Percentiles rank a stretch among this genome's conserved stretches.
Evolutionary conservation across 2,329 filamentous ascomycete species (phyloP).

Genomic region (Verticillium nonalfalfae): DNA sequence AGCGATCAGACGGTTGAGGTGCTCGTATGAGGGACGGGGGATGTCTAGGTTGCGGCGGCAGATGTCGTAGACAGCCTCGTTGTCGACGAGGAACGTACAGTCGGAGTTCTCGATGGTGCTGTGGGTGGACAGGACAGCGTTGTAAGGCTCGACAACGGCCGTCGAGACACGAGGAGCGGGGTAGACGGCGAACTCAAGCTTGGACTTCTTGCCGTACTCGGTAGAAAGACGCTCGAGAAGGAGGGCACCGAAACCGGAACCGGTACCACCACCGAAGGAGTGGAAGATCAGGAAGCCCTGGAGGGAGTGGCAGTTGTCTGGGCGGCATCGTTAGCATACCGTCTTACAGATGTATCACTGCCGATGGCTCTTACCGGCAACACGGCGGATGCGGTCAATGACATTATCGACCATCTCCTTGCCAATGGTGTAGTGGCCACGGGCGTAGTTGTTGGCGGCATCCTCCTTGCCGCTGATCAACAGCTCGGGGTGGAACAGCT

Average conservation of each 20-base stretch:
- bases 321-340: conserved; percentile 11
- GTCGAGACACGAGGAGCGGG: conserved; percentile 64
- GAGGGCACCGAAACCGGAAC: conserved; percentile 66
- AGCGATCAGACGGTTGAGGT: conserved; percentile 67
- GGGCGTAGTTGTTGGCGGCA: conserved; percentile 72
- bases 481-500: conserved; percentile 67
- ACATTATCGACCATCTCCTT: conserved; percentile 70
- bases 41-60: conserved; percentile 68
- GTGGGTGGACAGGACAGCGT: conserved; percentile 66
- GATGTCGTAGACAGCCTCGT: conserved; percentile 71
- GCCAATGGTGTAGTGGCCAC: conserved; percentile 70
- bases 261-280: conserved; percentile 68
- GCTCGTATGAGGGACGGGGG: conserved; percentile 61
- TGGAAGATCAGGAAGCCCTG: conserved; percentile 72
- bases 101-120: conserved; percentile 74
- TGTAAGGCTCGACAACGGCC: conserved; percentile 68
- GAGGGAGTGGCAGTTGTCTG: conserved; percentile 67
- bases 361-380: conserved; percentile 46
- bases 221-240: conserved; percentile 67
- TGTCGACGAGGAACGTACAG: conserved; percentile 72
- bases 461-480: conserved; percentile 71
- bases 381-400: conserved; percentile 63
- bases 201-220: conserved; percentile 71
- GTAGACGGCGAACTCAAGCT: conserved; percentile 70
- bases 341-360: background rate